Conservation (phyloP, 768 basidiomycete genomes). For the Boletus reticuloceps region DNA sequence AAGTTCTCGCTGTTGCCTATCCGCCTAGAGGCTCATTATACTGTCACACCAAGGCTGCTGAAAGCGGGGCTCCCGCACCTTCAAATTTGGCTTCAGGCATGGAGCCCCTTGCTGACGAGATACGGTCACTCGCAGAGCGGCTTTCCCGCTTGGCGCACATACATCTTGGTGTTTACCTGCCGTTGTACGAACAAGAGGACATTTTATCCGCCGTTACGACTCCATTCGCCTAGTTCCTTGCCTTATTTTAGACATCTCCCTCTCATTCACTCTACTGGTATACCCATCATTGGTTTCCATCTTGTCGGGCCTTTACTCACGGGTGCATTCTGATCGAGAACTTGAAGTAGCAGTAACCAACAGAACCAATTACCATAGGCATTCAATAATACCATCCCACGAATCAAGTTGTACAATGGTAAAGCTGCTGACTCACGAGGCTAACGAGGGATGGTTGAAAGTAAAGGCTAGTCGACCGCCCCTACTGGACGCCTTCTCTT, state of each 20-base stretch:
- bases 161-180: constrained; percentile 73
- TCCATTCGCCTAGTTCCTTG: constrained; percentile 14
- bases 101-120: constrained; percentile 70
- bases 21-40: constrained; percentile 42
- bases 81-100: constrained; percentile 51
- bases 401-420: neutral
- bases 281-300: constrained; percentile 30
- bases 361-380: constrained; percentile 29
- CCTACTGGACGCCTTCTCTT: constrained; percentile 16
- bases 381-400: constrained; percentile 23
- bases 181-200: constrained; percentile 71
- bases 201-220: constrained; percentile 23
- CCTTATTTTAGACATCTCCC: constrained; percentile 23
- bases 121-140: constrained; percentile 61
- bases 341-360: constrained; percentile 26
- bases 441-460: neutral
- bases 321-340: constrained; percentile 26
- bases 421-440: neutral
- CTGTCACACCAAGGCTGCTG: constrained; percentile 28
- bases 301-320: constrained; percentile 24
- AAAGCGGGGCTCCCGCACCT: constrained; percentile 13
- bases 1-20: constrained; percentile 53
- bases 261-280: constrained; percentile 18
- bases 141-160: constrained; percentile 70
- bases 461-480: constrained; percentile 8